phyloP scores from a whole-genome alignment of 2,329 filamentous ascomycete genomes.

The Exophiala calicioides region DNA sequence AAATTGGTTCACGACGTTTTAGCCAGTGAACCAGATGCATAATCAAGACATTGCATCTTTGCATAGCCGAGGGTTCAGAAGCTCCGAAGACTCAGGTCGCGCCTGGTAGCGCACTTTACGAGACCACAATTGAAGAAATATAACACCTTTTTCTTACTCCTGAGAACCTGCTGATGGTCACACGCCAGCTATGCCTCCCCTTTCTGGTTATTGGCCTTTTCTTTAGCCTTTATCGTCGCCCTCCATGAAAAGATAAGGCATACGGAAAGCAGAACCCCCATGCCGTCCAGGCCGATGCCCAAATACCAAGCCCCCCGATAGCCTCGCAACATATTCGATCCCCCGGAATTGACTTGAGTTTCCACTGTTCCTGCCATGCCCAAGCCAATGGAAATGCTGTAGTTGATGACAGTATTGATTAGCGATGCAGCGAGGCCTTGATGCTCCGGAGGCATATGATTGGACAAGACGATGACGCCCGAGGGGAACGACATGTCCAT shows the following conservation, averaged over 20 bases:
- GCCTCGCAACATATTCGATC: conserved; percentile 37
- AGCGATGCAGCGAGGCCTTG: conserved; percentile 44
- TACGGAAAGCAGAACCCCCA: conserved; percentile 19
- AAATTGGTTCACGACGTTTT: no score
- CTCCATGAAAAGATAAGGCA: conserved; percentile 16
- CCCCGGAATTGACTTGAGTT: conserved; percentile 40
- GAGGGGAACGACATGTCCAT: conserved; percentile 48
- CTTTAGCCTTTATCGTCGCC: conserved; percentile 13
- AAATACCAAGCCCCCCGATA: conserved; percentile 44
- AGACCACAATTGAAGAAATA: no score
- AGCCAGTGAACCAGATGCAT: no score
- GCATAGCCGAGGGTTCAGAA: no score
- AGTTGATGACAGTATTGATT: conserved; percentile 46
- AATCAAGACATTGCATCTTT: no score
- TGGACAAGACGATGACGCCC: conserved; percentile 42
- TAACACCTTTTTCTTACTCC: no score
- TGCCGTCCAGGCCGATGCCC: conserved; percentile 40
- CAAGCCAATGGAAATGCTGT: conserved; percentile 45
- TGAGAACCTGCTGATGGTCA: no score
- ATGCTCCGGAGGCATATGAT: conserved; percentile 41
- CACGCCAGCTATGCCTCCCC: conserved; percentile 34
- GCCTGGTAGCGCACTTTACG: no score
- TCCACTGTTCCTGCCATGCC: conserved; percentile 48
- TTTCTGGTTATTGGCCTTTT: conserved; percentile 12
- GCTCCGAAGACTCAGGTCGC: no score